Evolutionary conservation across 2,329 filamentous ascomycete species (phyloP), one percentile per base, ranked within the genome.

Genomic region (Intubia oerlemansii): DNA sequence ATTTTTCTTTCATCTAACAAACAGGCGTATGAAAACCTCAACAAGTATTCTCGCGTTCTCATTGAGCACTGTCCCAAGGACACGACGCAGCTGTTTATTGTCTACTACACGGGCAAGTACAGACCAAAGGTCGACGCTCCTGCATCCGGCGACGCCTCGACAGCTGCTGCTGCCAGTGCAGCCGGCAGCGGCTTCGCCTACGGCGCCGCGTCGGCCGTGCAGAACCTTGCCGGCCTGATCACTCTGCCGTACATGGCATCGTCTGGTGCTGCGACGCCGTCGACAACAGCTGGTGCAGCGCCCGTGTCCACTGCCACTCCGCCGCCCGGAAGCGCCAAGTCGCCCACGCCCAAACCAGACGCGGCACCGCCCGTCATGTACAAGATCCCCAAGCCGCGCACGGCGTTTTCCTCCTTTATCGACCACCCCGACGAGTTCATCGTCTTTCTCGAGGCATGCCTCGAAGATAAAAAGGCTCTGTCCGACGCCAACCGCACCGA

Each of bases 341-440:
- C 20, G 18, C 14, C 5, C n/a, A 15, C 15, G 8, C n/a, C n/a
- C n/a, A n/a, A n/a, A n/a, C n/a, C n/a, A n/a, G n/a, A n/a, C n/a
- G n/a, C n/a, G n/a, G n/a, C n/a, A n/a, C n/a, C n/a, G n/a, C 21
- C 11, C 10, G 6, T 7, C n/a, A 6, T 66, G 37, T 98, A 98
- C 49, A 69, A 66, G 5, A 61, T 77, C 3, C 85, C 88, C 0
- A 76, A 75, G 33, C 85, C 88, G 5, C 62, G 85, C 35, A 82
- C 75, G 2, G 85, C 88, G 0, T 98, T 98, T 42, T 93, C 88
- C 2, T 85, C 80, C 0, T 98, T 98, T 43, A 84, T 98, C 34
- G 85, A 93, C 42, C 84, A 93, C 44, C 66, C 88, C 0, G 68
- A 84, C 33, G 73, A 93, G 43, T 95, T 98, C 41, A 85, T 95